phyloP scores from a whole-genome alignment of 176 grass and related monocot species.

The Rhynchospora pubera region DNA sequence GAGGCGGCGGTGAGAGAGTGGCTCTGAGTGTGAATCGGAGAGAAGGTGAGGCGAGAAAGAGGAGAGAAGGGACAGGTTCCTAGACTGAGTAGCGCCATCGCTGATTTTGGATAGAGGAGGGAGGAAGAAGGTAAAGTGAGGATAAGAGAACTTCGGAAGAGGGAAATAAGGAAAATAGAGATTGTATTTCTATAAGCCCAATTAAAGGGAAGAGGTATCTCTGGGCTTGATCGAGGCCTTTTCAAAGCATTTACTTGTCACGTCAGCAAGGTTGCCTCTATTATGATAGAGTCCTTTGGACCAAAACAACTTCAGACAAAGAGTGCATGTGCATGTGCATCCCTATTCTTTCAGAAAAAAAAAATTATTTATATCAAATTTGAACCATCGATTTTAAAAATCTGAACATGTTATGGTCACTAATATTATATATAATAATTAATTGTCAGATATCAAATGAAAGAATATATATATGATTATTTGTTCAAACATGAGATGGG shows the following conservation, averaged over 20 bases:
- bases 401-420: too few relatives aligned
- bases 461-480: too few relatives aligned
- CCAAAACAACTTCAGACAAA: too few relatives aligned
- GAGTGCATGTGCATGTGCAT: too few relatives aligned
- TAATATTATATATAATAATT: too few relatives aligned
- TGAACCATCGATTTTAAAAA: too few relatives aligned
- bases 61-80: neutral
- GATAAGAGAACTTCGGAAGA: neutral
- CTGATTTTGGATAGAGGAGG: neutral
- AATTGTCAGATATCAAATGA: too few relatives aligned
- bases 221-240: neutral
- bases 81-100: conserved; percentile 16
- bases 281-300: too few relatives aligned
- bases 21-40: neutral
- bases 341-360: too few relatives aligned
- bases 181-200: neutral
- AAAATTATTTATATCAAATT: too few relatives aligned
- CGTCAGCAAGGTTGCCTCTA: too few relatives aligned
- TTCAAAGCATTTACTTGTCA: neutral
- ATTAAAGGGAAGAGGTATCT: neutral
- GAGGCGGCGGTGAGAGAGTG: neutral
- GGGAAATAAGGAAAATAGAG: neutral
- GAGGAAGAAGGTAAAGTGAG: neutral
- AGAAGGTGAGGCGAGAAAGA: neutral
- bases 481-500: too few relatives aligned